phyloP scores from a whole-genome alignment of 2,329 filamentous ascomycete species.

The Shiraia bambusicola region DNA sequence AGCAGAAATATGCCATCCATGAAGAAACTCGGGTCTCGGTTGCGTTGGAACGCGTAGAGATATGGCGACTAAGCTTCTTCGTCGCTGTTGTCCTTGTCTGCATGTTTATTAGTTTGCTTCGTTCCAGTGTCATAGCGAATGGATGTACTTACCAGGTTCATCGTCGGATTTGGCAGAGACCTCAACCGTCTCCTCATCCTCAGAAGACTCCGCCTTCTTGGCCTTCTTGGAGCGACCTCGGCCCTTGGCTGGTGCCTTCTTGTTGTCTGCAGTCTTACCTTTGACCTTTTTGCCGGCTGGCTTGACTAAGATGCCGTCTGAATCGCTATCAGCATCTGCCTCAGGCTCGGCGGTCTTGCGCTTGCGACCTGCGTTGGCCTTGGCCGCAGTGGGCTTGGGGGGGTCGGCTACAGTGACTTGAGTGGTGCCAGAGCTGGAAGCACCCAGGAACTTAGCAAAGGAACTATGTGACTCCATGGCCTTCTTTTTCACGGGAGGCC shows the following conservation, averaged over 20 bases:
- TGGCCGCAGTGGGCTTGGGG: conserved; percentile 7
- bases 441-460: conserved; percentile 27
- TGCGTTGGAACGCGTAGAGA: neutral
- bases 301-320: neutral
- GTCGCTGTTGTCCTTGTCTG: conserved; percentile 2
- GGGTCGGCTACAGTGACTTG: conserved; percentile 4
- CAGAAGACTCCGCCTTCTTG: conserved; percentile 21
- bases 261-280: conserved; percentile 7
- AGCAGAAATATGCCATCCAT: too few species aligned
- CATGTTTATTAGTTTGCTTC: conserved; percentile 14
- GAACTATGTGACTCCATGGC: conserved; percentile 23
- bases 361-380: conserved; percentile 19
- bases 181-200: conserved; percentile 8
- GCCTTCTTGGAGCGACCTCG: conserved; percentile 19
- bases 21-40: too few species aligned
- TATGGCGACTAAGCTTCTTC: neutral
- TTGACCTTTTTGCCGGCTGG: neutral
- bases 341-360: conserved; percentile 23
- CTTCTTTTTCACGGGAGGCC: conserved; percentile 36
- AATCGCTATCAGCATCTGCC: conserved; percentile 4
- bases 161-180: conserved; percentile 19
- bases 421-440: conserved; percentile 1
- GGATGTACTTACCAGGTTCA: conserved; percentile 19
- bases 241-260: conserved; percentile 17
- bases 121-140: neutral